Percentiles rank a stretch among this genome's conserved stretches.
Evolutionary conservation across 768 basidiomycete genomes (phyloP).

Genomic region (Exidia glandulosa): DNA sequence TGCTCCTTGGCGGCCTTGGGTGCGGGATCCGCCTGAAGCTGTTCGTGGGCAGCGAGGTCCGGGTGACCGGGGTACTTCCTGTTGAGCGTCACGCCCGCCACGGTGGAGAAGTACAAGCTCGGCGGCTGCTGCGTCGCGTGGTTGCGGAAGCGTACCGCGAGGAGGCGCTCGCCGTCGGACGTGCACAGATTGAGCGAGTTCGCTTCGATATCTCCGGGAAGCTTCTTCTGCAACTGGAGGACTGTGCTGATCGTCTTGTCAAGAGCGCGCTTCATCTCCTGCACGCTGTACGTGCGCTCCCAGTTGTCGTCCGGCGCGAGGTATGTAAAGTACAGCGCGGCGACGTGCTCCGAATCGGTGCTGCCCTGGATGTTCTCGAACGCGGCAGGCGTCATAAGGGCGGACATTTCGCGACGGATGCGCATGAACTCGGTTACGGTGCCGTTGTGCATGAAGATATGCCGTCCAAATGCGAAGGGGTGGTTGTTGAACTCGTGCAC

Average conservation of each 20-base stretch:
- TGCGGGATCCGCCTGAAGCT: constrained; percentile 8
- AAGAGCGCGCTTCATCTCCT: constrained; percentile 15
- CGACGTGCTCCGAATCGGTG: constrained; percentile 12
- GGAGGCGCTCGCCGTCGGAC: constrained; percentile 21
- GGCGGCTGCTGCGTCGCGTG: constrained; percentile 20
- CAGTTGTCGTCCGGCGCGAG: constrained; percentile 9
- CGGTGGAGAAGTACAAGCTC: constrained; percentile 22
- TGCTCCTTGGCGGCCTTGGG: constrained; percentile 17
- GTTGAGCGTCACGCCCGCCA: constrained; percentile 21
- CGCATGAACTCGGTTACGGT: constrained; percentile 14
- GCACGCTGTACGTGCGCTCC: constrained; percentile 10
- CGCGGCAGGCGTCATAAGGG: not conserved
- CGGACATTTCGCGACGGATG: not conserved
- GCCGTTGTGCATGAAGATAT: constrained; percentile 23
- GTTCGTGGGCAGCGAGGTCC: constrained; percentile 10
- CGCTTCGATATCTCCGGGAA: constrained; percentile 9
- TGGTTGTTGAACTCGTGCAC: constrained; percentile 16
- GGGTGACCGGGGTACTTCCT: constrained; percentile 25
- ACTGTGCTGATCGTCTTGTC: constrained; percentile 16
- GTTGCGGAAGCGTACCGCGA: constrained; percentile 22
- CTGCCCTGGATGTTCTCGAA: not conserved
- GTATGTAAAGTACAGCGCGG: constrained; percentile 21
- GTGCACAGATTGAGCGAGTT: constrained; percentile 21
- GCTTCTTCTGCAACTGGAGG: constrained; percentile 14
- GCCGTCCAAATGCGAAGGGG: constrained; percentile 18